phyloP scores from a whole-genome alignment of 2,329 filamentous ascomycete species.

The Cryphonectria nitschkei region DNA sequence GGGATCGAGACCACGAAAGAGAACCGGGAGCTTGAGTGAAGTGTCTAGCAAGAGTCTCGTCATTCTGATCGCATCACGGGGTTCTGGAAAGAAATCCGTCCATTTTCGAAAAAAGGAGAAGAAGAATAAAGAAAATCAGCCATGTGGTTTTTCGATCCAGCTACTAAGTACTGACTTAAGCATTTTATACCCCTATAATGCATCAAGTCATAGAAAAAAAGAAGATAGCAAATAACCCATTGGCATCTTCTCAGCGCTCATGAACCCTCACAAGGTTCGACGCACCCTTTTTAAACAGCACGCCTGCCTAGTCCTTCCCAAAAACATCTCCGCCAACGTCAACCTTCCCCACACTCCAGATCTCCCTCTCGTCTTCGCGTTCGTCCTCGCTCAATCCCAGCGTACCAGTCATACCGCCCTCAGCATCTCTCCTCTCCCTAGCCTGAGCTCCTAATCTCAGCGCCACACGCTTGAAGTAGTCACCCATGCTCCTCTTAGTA shows the following conservation, averaged over 20 bases:
- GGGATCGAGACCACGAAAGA: neutral
- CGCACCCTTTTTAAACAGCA: neutral
- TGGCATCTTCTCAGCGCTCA: neutral
- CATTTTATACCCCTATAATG: slow-evolving; percentile 3
- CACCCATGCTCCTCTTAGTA: slow-evolving; percentile 86
- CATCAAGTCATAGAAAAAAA: slow-evolving; percentile 3
- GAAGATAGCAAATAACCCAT: slow-evolving; percentile 19
- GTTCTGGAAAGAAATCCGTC: neutral
- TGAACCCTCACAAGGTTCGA: neutral
- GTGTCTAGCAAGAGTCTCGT: neutral
- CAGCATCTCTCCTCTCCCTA: slow-evolving; percentile 85
- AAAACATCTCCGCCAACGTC: slow-evolving; percentile 71
- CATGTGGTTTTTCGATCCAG: neutral
- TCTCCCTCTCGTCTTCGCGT: slow-evolving; percentile 89
- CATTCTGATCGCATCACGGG: neutral
- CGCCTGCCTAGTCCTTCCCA: slow-evolving; percentile 41
- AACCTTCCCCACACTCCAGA: slow-evolving; percentile 92
- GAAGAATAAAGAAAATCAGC: neutral
- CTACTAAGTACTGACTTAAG: neutral
- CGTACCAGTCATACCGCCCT: slow-evolving; percentile 79
- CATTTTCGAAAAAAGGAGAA: neutral
- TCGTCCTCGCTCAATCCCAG: slow-evolving; percentile 89
- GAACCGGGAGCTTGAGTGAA: neutral
- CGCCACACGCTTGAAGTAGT: slow-evolving; percentile 96
- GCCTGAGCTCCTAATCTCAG: slow-evolving; percentile 83